A percentile compares a stretch with the other conserved stretches of the same genome.
These are phyloP conservation scores for Phytopythium aichiense DNA, from an alignment of 352 stramenopile species.

Conservation along the genomic window DNA sequence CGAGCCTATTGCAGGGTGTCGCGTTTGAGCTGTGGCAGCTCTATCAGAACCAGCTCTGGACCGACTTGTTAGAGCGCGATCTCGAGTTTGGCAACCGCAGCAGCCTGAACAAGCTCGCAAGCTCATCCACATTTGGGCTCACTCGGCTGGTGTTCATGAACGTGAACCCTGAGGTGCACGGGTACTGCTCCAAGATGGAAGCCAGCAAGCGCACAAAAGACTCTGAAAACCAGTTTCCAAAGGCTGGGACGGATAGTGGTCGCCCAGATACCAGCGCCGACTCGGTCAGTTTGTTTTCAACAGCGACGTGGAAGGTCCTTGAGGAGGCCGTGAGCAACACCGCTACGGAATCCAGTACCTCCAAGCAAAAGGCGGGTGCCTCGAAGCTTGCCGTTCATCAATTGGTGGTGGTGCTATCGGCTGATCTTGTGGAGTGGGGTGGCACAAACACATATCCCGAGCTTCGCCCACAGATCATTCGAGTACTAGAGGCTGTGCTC, in stretches of 20 bases:
- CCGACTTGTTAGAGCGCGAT: conserved; percentile 61
- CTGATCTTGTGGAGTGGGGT: conserved; percentile 42
- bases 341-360: conserved; percentile 1
- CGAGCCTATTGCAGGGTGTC: conserved; percentile 23
- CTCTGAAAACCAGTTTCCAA: not conserved
- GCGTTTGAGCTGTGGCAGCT: conserved; percentile 70
- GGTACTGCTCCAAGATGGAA: conserved; percentile 15
- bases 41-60: conserved; percentile 77
- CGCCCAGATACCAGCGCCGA: not conserved
- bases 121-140: conserved; percentile 39
- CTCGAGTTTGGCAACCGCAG: conserved; percentile 39
- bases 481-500: conserved; percentile 63
- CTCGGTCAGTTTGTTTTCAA: conserved; percentile 38
- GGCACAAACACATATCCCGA: conserved; percentile 25
- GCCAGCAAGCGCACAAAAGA: not conserved
- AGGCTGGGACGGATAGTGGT: not conserved
- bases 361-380: conserved; percentile 8
- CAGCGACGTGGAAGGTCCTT: conserved; percentile 55
- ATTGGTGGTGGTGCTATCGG: conserved; percentile 44
- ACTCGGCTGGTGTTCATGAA: conserved; percentile 54
- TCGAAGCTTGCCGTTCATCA: conserved; percentile 29
- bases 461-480: conserved; percentile 39
- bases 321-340: conserved; percentile 39
- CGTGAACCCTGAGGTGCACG: conserved; percentile 41
- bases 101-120: conserved; percentile 52